Evolutionary conservation across 768 basidiomycete genomes (phyloP).

Genomic region (Lentinula sp.): DNA sequence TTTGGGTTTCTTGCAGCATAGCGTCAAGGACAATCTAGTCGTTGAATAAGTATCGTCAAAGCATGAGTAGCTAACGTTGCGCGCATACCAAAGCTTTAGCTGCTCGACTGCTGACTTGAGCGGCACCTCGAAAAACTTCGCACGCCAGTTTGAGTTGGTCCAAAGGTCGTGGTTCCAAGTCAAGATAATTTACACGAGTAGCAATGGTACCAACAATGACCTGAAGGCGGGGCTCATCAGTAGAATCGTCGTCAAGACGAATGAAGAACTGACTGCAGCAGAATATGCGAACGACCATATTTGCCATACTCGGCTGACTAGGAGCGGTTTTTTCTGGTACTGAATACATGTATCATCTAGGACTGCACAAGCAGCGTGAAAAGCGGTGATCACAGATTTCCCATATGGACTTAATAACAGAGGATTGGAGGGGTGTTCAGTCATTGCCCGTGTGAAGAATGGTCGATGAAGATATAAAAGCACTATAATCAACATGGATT

Average conservation of each 20-base stretch:
- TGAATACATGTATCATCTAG: slow-evolving; percentile 34
- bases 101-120: slow-evolving; percentile 42
- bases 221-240: slow-evolving; percentile 18
- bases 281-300: slow-evolving; percentile 55
- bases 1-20: slow-evolving; percentile 36
- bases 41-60: neutral
- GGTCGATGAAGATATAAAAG: slow-evolving; percentile 50
- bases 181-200: slow-evolving; percentile 33
- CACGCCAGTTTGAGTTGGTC: slow-evolving; percentile 42
- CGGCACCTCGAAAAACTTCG: slow-evolving; percentile 35
- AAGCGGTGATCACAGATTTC: slow-evolving; percentile 46
- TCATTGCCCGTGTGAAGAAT: slow-evolving; percentile 52
- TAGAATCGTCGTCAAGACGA: neutral
- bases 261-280: slow-evolving; percentile 37
- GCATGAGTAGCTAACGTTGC: neutral
- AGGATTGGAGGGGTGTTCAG: slow-evolving; percentile 40
- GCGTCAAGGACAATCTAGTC: slow-evolving; percentile 37
- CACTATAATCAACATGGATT: slow-evolving; percentile 24
- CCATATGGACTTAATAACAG: slow-evolving; percentile 36
- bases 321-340: slow-evolving; percentile 34
- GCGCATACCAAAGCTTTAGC: slow-evolving; percentile 35
- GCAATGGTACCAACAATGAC: slow-evolving; percentile 51
- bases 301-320: slow-evolving; percentile 49
- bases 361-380: slow-evolving; percentile 43
- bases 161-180: slow-evolving; percentile 39